Percentiles rank a stretch among this genome's conserved stretches.
These are phyloP conservation scores for Penicillium verhagenii DNA, from an alignment of 495 filamentous ascomycete species.

Conservation along the genomic window DNA sequence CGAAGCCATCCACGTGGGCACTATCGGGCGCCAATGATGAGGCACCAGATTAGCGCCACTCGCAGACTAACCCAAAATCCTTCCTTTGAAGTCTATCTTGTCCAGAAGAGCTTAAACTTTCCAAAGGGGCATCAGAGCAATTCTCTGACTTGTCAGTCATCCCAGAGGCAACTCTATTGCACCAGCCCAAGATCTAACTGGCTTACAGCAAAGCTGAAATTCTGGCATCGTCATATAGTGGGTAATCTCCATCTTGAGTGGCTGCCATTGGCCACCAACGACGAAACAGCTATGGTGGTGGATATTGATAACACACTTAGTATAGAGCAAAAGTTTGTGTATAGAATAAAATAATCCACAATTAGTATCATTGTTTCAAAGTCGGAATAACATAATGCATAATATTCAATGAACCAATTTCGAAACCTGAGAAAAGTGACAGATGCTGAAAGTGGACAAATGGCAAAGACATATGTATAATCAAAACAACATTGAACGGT, in stretches of 20 bases:
- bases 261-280: neutral
- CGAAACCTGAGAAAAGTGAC: neutral
- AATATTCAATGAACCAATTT: neutral
- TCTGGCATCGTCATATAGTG: constrained; percentile 6
- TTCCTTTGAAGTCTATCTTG: constrained; percentile 11
- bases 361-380: too few relatives aligned
- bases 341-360: too few relatives aligned
- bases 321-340: neutral
- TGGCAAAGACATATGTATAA: neutral
- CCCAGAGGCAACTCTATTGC: neutral
- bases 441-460: neutral
- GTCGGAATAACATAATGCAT: neutral
- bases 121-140: neutral
- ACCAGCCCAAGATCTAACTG: constrained; percentile 2
- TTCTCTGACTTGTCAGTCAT: neutral
- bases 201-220: constrained; percentile 1
- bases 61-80: constrained; percentile 12
- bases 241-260: neutral
- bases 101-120: constrained; percentile 17
- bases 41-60: constrained; percentile 24
- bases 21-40: constrained; percentile 16
- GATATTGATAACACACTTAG: too few relatives aligned
- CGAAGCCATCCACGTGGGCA: neutral
- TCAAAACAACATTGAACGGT: neutral
- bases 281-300: neutral